These are phyloP conservation scores for Gossypium bickii DNA, from an alignment of 345 rosid species.

Conservation along the genomic window DNA sequence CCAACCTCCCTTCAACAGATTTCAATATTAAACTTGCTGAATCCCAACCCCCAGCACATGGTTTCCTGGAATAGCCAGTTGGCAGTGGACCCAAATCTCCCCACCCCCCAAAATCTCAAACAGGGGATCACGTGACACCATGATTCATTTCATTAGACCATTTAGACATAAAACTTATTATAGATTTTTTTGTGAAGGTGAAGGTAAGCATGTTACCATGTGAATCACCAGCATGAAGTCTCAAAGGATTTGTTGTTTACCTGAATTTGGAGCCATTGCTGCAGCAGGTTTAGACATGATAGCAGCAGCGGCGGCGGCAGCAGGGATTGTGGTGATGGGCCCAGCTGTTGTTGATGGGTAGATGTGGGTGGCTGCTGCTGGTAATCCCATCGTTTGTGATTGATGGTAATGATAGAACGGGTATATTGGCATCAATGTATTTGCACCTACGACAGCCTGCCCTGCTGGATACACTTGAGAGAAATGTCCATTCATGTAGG, in stretches of 20 bases:
- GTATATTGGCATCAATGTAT: slow-evolving; percentile 79
- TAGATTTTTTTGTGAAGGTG: too few relatives aligned
- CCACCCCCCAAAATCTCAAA: slow-evolving; percentile 1
- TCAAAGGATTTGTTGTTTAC: slow-evolving; percentile 30
- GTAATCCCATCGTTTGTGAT: slow-evolving; percentile 71
- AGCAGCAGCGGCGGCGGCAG: slow-evolving; percentile 5
- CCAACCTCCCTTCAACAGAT: background rate
- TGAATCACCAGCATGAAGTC: slow-evolving; percentile 13
- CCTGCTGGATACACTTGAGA: slow-evolving; percentile 68
- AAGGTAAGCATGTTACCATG: slow-evolving; percentile 16
- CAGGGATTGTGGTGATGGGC: slow-evolving; percentile 36
- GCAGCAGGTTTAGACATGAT: slow-evolving; percentile 55
- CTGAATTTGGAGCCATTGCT: slow-evolving; percentile 49
- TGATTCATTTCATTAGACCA: slow-evolving; percentile 27
- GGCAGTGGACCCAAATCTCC: slow-evolving; percentile 20
- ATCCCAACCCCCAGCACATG: slow-evolving; percentile 18
- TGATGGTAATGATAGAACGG: slow-evolving; percentile 67
- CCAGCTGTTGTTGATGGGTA: slow-evolving; percentile 42
- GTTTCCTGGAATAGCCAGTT: slow-evolving; percentile 18
- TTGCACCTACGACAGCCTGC: slow-evolving; percentile 60
- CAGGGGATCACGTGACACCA: slow-evolving; percentile 48
- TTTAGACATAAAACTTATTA: background rate
- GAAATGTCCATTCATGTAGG: slow-evolving; percentile 68
- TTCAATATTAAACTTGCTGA: background rate
- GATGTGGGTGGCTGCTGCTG: slow-evolving; percentile 40